A percentile compares a stretch with the other conserved stretches of the same genome.
Evolutionary conservation across 495 filamentous ascomycete genomes (phyloP).

Genomic region (Neurospora sp.): DNA sequence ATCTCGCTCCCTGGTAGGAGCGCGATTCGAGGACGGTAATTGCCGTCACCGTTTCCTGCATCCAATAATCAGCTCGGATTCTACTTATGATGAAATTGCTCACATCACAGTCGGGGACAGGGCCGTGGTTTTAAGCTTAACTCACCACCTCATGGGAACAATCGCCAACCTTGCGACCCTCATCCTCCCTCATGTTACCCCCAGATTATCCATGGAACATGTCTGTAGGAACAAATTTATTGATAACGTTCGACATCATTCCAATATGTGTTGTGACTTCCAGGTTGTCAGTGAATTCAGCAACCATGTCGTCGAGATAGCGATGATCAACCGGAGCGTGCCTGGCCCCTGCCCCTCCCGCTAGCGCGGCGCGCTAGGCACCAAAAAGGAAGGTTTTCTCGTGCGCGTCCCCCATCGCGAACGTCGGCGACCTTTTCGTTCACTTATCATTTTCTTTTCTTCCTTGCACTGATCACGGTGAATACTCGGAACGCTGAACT

Average conservation of each 20-base stretch:
- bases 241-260: background rate
- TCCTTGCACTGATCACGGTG: background rate
- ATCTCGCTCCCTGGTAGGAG: background rate
- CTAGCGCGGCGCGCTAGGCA: background rate
- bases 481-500: background rate
- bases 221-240: background rate
- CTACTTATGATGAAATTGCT: background rate
- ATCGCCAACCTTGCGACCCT: background rate
- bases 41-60: background rate
- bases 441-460: background rate
- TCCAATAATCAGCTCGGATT: background rate
- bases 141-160: background rate
- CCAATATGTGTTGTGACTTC: background rate
- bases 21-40: background rate
- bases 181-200: background rate
- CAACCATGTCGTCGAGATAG: background rate
- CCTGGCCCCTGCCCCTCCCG: background rate
- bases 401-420: background rate
- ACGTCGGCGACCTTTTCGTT: background rate
- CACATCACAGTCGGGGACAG: background rate
- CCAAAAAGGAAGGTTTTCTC: background rate
- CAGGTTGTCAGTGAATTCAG: background rate
- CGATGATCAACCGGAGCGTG: background rate
- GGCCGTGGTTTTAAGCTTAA: background rate
- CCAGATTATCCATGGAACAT: background rate